A percentile compares a stretch with the other conserved stretches of the same genome.
Evolutionary conservation across 495 filamentous ascomycete species (phyloP).

Genomic region (Evansstolkia leycettana): DNA sequence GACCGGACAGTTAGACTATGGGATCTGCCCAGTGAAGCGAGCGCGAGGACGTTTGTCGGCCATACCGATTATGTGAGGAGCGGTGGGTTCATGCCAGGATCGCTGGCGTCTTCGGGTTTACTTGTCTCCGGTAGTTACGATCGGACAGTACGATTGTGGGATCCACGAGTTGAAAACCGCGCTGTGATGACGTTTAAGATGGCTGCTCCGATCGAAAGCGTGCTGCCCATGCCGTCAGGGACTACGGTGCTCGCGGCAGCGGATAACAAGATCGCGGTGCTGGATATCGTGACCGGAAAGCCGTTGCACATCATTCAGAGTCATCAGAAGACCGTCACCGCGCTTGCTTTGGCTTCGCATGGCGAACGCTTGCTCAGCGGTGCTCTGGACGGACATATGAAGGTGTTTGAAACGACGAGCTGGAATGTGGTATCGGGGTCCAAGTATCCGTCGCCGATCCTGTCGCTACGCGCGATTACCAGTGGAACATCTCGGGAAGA

Average conservation of each 20-base stretch:
- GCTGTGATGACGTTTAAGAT: constrained; percentile 89
- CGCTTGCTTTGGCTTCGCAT: constrained; percentile 64
- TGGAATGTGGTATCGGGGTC: constrained; percentile 91
- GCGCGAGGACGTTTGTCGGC: constrained; percentile 66
- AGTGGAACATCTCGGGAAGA: constrained; percentile 57
- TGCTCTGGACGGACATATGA: constrained; percentile 88
- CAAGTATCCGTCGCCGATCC: constrained; percentile 84
- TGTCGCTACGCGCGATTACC: constrained; percentile 64
- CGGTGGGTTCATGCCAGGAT: constrained; percentile 75
- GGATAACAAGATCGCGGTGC: constrained; percentile 81
- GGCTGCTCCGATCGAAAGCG: constrained; percentile 69
- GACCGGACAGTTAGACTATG: constrained; percentile 86
- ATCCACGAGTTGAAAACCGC: constrained; percentile 57
- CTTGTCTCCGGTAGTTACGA: constrained; percentile 89
- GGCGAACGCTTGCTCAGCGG: constrained; percentile 72
- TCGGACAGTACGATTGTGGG: constrained; percentile 86
- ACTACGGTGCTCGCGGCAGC: constrained; percentile 77
- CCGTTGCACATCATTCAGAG: constrained; percentile 76
- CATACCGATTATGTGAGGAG: constrained; percentile 86
- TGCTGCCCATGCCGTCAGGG: constrained; percentile 73
- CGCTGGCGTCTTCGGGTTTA: constrained; percentile 51
- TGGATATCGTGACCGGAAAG: constrained; percentile 86
- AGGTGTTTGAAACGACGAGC: constrained; percentile 78
- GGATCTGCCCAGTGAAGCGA: constrained; percentile 75
- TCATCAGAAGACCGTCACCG: constrained; percentile 95